Percentiles rank a stretch among this genome's conserved stretches.
phyloP scores from a whole-genome alignment of 495 filamentous ascomycete species.

The Neurospora sp. region DNA sequence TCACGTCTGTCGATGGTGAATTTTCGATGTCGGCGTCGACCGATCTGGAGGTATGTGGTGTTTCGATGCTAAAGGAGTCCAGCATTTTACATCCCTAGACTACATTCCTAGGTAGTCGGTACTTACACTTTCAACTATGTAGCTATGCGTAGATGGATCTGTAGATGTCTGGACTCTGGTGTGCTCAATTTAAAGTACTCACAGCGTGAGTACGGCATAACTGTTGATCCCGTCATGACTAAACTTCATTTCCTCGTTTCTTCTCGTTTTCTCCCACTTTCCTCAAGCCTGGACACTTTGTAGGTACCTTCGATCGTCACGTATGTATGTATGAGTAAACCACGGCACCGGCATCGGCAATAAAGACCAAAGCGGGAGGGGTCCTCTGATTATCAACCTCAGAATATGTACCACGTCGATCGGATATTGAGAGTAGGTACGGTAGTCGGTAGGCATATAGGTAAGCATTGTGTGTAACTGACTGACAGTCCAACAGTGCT shows the following conservation, averaged over 20 bases:
- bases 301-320: not conserved
- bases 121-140: not conserved
- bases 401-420: not conserved
- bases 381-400: not conserved
- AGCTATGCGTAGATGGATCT: not conserved
- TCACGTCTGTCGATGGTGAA: not conserved
- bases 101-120: not conserved
- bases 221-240: not conserved
- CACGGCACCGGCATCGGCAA: not conserved
- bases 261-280: not conserved
- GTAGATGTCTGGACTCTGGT: not conserved
- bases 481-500: not conserved
- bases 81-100: not conserved
- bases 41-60: not conserved
- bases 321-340: not conserved
- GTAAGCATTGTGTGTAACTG: not conserved
- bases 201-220: not conserved
- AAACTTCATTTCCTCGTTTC: not conserved
- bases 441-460: not conserved
- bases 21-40: not conserved
- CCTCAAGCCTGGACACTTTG: not conserved
- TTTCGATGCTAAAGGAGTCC: not conserved
- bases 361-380: not conserved
- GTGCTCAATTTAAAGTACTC: not conserved
- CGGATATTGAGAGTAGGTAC: not conserved